Evolutionary conservation across 2,329 filamentous ascomycete genomes (phyloP).

Genomic region (Aspergillus hiratsukae): DNA sequence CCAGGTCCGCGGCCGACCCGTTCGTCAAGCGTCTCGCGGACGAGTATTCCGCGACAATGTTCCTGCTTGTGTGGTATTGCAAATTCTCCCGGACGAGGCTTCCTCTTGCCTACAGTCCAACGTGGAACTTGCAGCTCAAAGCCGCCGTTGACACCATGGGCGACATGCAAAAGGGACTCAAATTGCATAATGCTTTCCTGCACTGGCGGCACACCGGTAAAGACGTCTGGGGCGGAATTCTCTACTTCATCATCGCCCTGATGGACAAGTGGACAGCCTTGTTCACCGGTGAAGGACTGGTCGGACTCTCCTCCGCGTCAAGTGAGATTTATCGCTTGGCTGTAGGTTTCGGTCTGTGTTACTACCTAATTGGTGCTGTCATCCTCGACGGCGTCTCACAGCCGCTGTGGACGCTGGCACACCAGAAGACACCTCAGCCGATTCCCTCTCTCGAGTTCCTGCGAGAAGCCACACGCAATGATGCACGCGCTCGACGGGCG

Average conservation of each 20-base stretch:
- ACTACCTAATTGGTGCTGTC: slow-evolving; percentile 56
- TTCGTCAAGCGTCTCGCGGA: slow-evolving; percentile 47
- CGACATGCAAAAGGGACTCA: slow-evolving; percentile 52
- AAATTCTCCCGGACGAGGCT: slow-evolving; percentile 43
- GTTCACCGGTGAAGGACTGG: slow-evolving; percentile 40
- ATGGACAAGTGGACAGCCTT: slow-evolving; percentile 54
- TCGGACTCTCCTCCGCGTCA: slow-evolving; percentile 36
- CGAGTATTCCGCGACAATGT: slow-evolving; percentile 48
- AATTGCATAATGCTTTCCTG: slow-evolving; percentile 54
- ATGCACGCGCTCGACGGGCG: slow-evolving; percentile 41
- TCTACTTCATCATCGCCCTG: slow-evolving; percentile 53
- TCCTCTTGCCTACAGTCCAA: slow-evolving; percentile 52
- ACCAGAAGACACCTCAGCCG: slow-evolving; percentile 40
- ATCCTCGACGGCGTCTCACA: slow-evolving; percentile 53
- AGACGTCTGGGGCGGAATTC: slow-evolving; percentile 50
- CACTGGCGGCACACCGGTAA: slow-evolving; percentile 54
- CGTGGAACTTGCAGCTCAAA: slow-evolving; percentile 55
- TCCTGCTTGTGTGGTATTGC: slow-evolving; percentile 53
- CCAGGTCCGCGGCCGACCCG: slow-evolving; percentile 39
- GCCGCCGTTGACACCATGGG: slow-evolving; percentile 51
- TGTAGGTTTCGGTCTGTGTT: slow-evolving; percentile 53
- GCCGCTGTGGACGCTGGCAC: slow-evolving; percentile 38
- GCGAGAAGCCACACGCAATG: slow-evolving; percentile 36
- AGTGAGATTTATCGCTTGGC: slow-evolving; percentile 42
- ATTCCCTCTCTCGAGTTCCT: slow-evolving; percentile 44